Percentiles rank a stretch among this genome's conserved stretches.
Evolutionary conservation across 352 stramenopile species (phyloP).

Genomic region (Phytophthora hybrid): DNA sequence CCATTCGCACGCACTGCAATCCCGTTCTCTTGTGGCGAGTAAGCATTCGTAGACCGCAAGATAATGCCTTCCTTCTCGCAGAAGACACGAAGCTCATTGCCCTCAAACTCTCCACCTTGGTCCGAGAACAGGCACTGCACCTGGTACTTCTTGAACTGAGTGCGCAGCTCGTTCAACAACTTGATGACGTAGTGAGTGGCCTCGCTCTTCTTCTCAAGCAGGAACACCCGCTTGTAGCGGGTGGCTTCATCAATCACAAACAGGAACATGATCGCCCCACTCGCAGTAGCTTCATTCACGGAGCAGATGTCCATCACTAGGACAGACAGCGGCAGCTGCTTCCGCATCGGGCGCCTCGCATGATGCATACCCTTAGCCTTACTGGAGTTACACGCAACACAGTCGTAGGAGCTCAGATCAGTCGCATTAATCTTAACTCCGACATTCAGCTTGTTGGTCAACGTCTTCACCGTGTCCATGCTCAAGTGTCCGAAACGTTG

Average conservation of each 20-base stretch:
- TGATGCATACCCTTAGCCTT: slow-evolving; percentile 8
- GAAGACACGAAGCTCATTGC: neutral
- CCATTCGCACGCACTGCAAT: slow-evolving; percentile 11
- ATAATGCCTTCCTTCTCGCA: slow-evolving; percentile 5
- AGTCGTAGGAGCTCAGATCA: slow-evolving; percentile 5
- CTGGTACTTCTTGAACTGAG: slow-evolving; percentile 3
- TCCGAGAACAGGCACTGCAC: neutral
- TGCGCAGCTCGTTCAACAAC: slow-evolving; percentile 13
- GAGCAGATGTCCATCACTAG: slow-evolving; percentile 13
- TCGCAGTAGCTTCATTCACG: slow-evolving; percentile 11
- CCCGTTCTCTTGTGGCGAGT: slow-evolving; percentile 17
- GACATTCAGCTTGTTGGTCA: neutral
- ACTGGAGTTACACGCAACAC: slow-evolving; percentile 7
- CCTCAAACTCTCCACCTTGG: neutral
- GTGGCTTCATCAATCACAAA: slow-evolving; percentile 25
- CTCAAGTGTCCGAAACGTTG: slow-evolving; percentile 5
- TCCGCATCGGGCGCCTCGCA: neutral
- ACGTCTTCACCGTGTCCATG: neutral
- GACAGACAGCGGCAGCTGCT: neutral
- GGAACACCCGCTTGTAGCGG: slow-evolving; percentile 19
- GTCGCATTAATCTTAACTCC: slow-evolving; percentile 11
- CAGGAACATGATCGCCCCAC: slow-evolving; percentile 8
- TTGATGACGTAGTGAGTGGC: slow-evolving; percentile 6
- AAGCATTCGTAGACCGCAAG: slow-evolving; percentile 12
- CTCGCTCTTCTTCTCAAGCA: slow-evolving; percentile 15